Conservation (phyloP, 169 alveolate species). For the Plasmodium yoelii region DNA sequence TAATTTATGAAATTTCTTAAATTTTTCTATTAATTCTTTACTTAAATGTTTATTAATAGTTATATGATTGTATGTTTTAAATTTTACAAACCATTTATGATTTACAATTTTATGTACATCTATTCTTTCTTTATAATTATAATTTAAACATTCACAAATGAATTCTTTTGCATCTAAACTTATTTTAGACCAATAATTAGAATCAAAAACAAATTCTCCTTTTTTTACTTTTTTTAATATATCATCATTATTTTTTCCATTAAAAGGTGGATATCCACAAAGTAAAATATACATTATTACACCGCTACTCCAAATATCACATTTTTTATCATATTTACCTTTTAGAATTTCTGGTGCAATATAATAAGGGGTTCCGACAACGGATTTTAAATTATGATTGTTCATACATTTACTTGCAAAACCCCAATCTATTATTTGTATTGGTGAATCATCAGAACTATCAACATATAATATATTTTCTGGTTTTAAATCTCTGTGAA, state of each 20-base stretch:
- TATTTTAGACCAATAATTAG: constrained; percentile 92
- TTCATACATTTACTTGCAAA: constrained; percentile 92
- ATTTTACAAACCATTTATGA: constrained; percentile 92
- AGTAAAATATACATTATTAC: constrained; percentile 91
- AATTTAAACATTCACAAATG: constrained; percentile 86
- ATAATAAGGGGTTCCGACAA: constrained; percentile 96
- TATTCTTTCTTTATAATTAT: constrained; percentile 90
- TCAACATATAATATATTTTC: constrained; percentile 95
- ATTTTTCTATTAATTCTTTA: constrained; percentile 84
- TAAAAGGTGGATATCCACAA: constrained; percentile 85
- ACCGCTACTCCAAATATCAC: constrained; percentile 96
- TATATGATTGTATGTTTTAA: constrained; percentile 15
- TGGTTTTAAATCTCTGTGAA: constrained; percentile 97
- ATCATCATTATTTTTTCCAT: constrained; percentile 92
- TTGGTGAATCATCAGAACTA: constrained; percentile 88
- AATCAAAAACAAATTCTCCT: constrained; percentile 90
- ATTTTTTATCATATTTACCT: constrained; percentile 93
- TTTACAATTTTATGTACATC: constrained; percentile 93
- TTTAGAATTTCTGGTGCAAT: constrained; percentile 96
- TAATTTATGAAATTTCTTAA: constrained; percentile 90
- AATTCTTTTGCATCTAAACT: constrained; percentile 92
- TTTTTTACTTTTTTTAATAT: constrained; percentile 87
- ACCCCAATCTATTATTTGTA: constrained; percentile 95
- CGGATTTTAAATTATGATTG: constrained; percentile 88
- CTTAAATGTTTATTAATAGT: constrained; percentile 72